These are phyloP conservation scores for Stropharia rugosoannulata DNA, from an alignment of 768 basidiomycete species.

Conservation along the genomic window DNA sequence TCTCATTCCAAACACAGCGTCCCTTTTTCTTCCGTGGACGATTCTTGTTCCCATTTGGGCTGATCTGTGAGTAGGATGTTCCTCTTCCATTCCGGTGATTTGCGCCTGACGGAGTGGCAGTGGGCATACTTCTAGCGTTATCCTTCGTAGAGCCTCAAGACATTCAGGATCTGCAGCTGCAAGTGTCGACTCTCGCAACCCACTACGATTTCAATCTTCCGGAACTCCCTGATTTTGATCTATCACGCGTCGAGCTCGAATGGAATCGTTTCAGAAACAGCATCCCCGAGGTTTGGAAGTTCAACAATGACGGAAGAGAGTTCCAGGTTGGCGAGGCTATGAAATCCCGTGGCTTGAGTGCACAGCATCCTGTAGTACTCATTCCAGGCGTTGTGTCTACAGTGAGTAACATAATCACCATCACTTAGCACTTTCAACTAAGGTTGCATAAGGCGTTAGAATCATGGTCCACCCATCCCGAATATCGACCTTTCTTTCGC, in stretches of 20 bases:
- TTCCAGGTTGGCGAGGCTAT: slow-evolving; percentile 75
- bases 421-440: background rate
- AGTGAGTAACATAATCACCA: slow-evolving; percentile 34
- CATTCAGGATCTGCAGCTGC: slow-evolving; percentile 67
- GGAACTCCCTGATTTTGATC: slow-evolving; percentile 61
- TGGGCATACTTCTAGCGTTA: slow-evolving; percentile 65
- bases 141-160: slow-evolving; percentile 65
- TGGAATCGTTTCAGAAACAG: slow-evolving; percentile 66
- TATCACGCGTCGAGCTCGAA: slow-evolving; percentile 68
- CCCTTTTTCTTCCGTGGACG: slow-evolving; percentile 38
- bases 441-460: slow-evolving; percentile 62
- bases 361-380: slow-evolving; percentile 79
- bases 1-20: slow-evolving; percentile 7
- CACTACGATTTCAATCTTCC: slow-evolving; percentile 70
- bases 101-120: slow-evolving; percentile 30
- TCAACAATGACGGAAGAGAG: slow-evolving; percentile 77
- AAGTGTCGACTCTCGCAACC: slow-evolving; percentile 63
- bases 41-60: slow-evolving; percentile 72
- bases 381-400: slow-evolving; percentile 91
- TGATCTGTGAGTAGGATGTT: slow-evolving; percentile 43
- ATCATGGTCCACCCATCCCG: slow-evolving; percentile 89
- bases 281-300: slow-evolving; percentile 82
- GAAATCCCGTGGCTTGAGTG: slow-evolving; percentile 60
- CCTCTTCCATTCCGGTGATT: background rate
- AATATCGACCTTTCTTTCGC: slow-evolving; percentile 89